Base-by-base conservation (phyloP, 2,329 filamentous ascomycete species). In the Fusarium sp. region DNA sequence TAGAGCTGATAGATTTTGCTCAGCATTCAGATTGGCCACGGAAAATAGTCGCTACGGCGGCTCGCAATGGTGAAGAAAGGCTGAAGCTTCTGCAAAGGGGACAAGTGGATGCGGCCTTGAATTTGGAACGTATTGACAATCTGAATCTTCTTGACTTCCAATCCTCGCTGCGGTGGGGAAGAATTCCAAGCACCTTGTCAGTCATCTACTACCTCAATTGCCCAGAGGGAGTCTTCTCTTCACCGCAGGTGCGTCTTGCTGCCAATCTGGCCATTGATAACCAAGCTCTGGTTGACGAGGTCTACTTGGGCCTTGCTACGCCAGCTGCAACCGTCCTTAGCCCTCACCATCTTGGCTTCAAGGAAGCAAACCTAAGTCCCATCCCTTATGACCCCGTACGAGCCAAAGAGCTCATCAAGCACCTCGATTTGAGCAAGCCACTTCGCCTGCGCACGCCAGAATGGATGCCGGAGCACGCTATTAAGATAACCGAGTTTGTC, bases 161-260 rank as follows among this genome's bases (percentile, higher is more conserved):
- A 50, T 13, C 31, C 7, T 22, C 31, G n/a, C n/a, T 50, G 3
- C 47, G 7, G 14, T 50, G 47, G 47, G 47, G 47, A 27, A 50
- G 31, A 11, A n/a, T 36, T 18, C 14, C 25, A 9, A 50, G 47
- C 10, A 50, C 47, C 6, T 50, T 50, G 31, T 50, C 47, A 3
- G 47, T 50, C n/a, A 50, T 50, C 47, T 50, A 50, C 17, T 50
- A 50, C 31, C 31, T 50, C 47, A 50, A 50, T n/a, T 50, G 47
- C 17, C 47, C 47, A 50, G 31, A 50, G n/a, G 47, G 47, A 6
- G 11, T 36, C n/a, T 50, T 50, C 31, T 50, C 47, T 25, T 50
- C 47, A 9, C 47, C 47, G 14, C 47, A 50, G 15, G 47, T 52
- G 12, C 33, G 47, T 13, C 47, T 52, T 9, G 47, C 47, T 52